Percentiles rank a stretch among this genome's conserved stretches.
These are phyloP conservation scores for Salvia hispanica DNA, from an alignment of 257 asterid genomes.

Conservation along the genomic window DNA sequence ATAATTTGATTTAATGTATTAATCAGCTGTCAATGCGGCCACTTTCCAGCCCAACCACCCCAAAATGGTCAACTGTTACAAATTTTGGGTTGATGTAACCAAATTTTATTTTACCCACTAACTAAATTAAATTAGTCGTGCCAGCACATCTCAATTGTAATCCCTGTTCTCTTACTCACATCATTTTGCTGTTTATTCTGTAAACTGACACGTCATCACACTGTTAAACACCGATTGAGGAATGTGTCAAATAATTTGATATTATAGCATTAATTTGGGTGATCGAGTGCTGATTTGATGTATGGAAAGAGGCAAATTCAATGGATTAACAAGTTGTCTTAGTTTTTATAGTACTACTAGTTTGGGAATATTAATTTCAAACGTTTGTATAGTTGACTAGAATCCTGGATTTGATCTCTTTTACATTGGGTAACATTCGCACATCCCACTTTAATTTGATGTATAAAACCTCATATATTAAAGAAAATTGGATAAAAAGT, in stretches of 20 bases:
- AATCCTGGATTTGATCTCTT: background rate
- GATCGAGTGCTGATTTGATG: background rate
- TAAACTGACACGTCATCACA: no score
- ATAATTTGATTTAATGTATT: background rate
- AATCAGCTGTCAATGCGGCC: background rate
- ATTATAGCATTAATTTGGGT: background rate
- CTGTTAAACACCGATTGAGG: background rate
- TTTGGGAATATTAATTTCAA: background rate
- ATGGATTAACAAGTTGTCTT: background rate
- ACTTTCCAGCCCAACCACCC: slow-evolving; percentile 11
- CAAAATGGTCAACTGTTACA: slow-evolving; percentile 15
- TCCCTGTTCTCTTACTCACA: no score
- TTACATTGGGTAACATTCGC: background rate
- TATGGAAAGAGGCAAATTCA: background rate
- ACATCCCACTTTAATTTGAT: no score
- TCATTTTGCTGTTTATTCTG: no score
- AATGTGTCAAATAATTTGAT: background rate
- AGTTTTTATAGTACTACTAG: background rate
- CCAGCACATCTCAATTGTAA: slow-evolving; percentile 16
- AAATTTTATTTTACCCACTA: background rate
- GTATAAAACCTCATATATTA: no score
- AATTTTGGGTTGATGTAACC: slow-evolving; percentile 9
- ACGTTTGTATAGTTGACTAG: background rate
- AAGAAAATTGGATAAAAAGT: no score
- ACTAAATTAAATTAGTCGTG: slow-evolving; percentile 21